Percentiles rank a stretch among this genome's conserved stretches.
These are phyloP conservation scores for Entonaema liquescens DNA, from an alignment of 495 filamentous ascomycete genomes.

Conservation along the genomic window DNA sequence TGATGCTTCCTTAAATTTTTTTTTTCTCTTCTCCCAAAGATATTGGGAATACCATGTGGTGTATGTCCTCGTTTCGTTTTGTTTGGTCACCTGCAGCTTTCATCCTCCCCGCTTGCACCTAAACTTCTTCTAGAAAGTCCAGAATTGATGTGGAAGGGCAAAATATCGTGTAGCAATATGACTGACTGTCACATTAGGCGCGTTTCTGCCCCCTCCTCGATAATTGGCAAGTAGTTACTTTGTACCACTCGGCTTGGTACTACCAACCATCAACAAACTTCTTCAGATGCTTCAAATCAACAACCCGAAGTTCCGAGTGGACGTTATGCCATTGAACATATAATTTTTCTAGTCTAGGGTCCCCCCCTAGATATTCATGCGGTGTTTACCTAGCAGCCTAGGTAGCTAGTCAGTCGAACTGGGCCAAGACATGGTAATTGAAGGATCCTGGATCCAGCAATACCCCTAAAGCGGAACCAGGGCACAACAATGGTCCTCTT, in stretches of 20 bases:
- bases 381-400: constrained; percentile 1
- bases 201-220: background rate
- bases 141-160: constrained; percentile 17
- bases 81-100: constrained; percentile 6
- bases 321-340: constrained; percentile 17
- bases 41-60: background rate
- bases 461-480: constrained; percentile 37
- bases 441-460: constrained; percentile 38
- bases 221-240: constrained; percentile 1
- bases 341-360: constrained; percentile 10
- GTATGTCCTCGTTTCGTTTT: constrained; percentile 12
- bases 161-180: constrained; percentile 13
- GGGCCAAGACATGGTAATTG: constrained; percentile 38
- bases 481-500: constrained; percentile 30
- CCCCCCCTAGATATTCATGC: constrained; percentile 27
- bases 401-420: constrained; percentile 21
- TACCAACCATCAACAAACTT: constrained; percentile 1
- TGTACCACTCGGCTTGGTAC: background rate
- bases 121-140: constrained; percentile 32
- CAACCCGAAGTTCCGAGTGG: constrained; percentile 30
- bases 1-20: background rate
- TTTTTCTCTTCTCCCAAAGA: too few relatives aligned
- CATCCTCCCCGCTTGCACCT: constrained; percentile 20
- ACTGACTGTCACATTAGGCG: constrained; percentile 1
- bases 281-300: constrained; percentile 14